These are phyloP conservation scores for Aureobasidium sp. DNA, from an alignment of 2,329 filamentous ascomycete genomes.

Conservation along the genomic window DNA sequence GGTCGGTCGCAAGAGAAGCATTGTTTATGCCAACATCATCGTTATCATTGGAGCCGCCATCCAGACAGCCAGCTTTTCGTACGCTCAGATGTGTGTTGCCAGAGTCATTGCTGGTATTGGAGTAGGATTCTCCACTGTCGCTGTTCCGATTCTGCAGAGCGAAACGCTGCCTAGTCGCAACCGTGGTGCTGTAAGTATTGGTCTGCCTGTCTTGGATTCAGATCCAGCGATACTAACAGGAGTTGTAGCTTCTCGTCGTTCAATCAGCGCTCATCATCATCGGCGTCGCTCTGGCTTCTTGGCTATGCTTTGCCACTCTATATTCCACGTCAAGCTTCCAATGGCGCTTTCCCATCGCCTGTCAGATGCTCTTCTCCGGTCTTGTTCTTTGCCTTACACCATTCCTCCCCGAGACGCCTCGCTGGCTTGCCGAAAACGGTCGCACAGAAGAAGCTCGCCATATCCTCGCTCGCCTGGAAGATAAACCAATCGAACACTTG, in stretches of 20 bases:
- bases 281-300: conserved; percentile 31
- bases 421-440: conserved; percentile 38
- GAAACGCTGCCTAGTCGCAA: conserved; percentile 27
- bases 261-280: conserved; percentile 30
- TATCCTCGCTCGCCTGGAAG: conserved; percentile 47
- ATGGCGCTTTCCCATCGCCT: conserved; percentile 49
- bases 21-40: conserved; percentile 33
- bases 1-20: conserved; percentile 20
- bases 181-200: conserved; percentile 19
- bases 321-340: conserved; percentile 44
- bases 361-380: conserved; percentile 47
- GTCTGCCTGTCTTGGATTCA: background rate
- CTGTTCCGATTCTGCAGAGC: conserved; percentile 26
- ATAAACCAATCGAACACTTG: conserved; percentile 39
- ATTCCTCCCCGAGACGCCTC: conserved; percentile 39
- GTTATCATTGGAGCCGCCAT: conserved; percentile 32
- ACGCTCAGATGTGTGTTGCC: conserved; percentile 31
- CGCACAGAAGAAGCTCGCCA: conserved; percentile 41
- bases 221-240: conserved; percentile 20
- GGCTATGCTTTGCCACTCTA: conserved; percentile 38
- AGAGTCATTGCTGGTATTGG: conserved; percentile 37
- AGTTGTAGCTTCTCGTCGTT: conserved; percentile 30
- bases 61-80: conserved; percentile 29
- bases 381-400: conserved; percentile 40
- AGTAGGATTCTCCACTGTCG: conserved; percentile 19